Evolutionary conservation across 768 basidiomycete species (phyloP), one percentile per base, ranked within the genome.

Genomic region (Chlorophyllum brunneum): DNA sequence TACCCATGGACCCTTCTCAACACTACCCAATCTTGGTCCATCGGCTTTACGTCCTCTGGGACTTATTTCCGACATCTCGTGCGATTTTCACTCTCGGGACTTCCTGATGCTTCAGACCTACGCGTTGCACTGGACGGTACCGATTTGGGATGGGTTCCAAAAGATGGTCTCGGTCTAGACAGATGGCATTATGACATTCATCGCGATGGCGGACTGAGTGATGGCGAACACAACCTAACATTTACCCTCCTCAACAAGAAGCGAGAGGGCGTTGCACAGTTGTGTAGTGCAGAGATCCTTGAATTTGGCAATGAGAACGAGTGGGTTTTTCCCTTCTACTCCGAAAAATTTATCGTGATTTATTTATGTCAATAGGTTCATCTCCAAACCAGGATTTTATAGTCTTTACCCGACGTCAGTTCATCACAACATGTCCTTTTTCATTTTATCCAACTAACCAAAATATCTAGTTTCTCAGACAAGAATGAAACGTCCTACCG

Each of bases 1-100:
- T 91, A 92, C 61, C 78, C 88, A 0, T 91, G 89, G 88, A 79
- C 81, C 5, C 63, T 88, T 50, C 78, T 91, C 24, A 85, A 88
- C 56, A 74, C 72, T 0, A 74, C 76, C 22, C 63, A 67, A 8
- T 72, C 86, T 5, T 89, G 84, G 82, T 69, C 77, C n/a, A 64
- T 73, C 29, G 69, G 65, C 22, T 90, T 90, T 62, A 64, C 61
- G 10, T 86, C 88, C 2, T 81, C 86, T 3, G 88, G 88, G 2
- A 61, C 62, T 11, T 91, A 85, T 57, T 63, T 76, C 4, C 71
- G 82, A 18, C 75, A 86, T 61, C 68, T 85, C 18, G 65, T 90
- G 24, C 75, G 80, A 45, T 87, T 89, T 64, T 90, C 88, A 8
- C 68, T 91, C 2, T 86, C 88, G 4, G 88, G 88, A 11, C 58